These are phyloP conservation scores for Diaporthe vexans DNA, from an alignment of 2,329 filamentous ascomycete genomes.

Conservation along the genomic window DNA sequence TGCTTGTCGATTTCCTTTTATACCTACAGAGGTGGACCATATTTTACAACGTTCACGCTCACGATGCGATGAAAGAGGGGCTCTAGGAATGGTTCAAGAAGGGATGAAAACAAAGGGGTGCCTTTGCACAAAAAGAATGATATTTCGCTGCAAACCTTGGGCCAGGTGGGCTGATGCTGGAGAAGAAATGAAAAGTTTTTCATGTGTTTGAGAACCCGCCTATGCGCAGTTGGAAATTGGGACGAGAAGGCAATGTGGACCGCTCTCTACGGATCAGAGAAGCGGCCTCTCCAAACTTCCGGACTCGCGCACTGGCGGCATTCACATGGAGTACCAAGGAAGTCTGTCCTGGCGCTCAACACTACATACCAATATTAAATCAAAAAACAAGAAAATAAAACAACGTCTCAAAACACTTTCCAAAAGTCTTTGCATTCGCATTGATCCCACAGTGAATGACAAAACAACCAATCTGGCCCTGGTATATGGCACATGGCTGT, in stretches of 20 bases:
- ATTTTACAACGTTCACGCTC: constrained; percentile 33
- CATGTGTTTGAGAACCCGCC: background rate
- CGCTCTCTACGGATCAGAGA: background rate
- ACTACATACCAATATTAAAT: constrained; percentile 38
- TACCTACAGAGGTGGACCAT: constrained; percentile 39
- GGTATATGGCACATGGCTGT: background rate
- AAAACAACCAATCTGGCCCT: background rate
- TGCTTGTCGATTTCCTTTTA: constrained; percentile 34
- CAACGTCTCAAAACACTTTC: constrained; percentile 36
- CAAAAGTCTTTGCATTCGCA: background rate
- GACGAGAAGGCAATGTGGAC: background rate
- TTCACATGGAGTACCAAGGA: background rate
- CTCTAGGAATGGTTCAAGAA: constrained; percentile 37
- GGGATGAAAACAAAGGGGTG: constrained; percentile 36
- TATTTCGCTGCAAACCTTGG: constrained; percentile 10
- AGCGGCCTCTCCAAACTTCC: background rate
- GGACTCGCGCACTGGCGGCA: background rate
- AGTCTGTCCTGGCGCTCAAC: background rate
- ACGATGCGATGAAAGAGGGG: constrained; percentile 41
- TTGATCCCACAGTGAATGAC: background rate
- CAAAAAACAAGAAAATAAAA: constrained; percentile 48
- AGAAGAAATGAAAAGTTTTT: constrained; percentile 39
- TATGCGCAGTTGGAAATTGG: background rate
- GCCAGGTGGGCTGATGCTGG: constrained; percentile 29
- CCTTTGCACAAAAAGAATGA: constrained; percentile 39